Percentiles rank a stretch among this genome's conserved stretches.
phyloP scores from a whole-genome alignment of 495 filamentous ascomycete species.

The Aspergillus heteromorphus region DNA sequence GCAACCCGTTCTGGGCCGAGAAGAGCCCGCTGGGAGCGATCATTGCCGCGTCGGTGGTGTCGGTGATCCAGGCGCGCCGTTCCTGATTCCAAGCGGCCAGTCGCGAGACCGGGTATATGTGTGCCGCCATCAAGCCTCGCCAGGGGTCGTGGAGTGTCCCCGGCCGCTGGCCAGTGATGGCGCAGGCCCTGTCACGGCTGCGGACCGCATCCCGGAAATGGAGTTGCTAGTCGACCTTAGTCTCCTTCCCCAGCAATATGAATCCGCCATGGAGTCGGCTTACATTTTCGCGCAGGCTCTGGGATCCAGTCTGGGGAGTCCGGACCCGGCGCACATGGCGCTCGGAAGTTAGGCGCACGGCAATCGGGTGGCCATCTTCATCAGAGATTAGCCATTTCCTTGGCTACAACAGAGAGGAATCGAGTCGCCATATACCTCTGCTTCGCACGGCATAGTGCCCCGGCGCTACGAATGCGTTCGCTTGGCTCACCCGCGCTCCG shows the following conservation, averaged over 20 bases:
- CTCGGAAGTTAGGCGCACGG: background rate
- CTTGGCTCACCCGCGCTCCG: background rate
- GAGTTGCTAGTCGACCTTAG: too few relatives aligned
- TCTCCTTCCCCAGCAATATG: too few relatives aligned
- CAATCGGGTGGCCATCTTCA: background rate
- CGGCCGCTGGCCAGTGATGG: background rate
- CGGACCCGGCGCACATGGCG: background rate
- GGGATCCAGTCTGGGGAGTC: background rate
- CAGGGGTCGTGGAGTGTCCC: background rate
- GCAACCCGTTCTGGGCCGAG: background rate
- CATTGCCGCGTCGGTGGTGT: background rate
- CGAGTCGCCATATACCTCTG: background rate
- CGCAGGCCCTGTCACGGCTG: background rate
- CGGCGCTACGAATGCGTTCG: background rate
- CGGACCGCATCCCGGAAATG: background rate
- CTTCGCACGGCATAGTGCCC: background rate
- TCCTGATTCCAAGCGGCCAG: background rate
- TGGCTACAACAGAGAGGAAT: background rate
- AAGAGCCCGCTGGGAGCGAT: background rate
- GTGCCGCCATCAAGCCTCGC: background rate
- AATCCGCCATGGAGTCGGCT: too few relatives aligned
- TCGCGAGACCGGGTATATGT: background rate
- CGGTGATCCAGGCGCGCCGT: slow-evolving; percentile 2
- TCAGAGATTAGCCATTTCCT: background rate
- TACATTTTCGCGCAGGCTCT: background rate